Evolutionary conservation across 2,329 filamentous ascomycete genomes (phyloP), one percentile per base, ranked within the genome.

Genomic region (Helminthosporium solani): DNA sequence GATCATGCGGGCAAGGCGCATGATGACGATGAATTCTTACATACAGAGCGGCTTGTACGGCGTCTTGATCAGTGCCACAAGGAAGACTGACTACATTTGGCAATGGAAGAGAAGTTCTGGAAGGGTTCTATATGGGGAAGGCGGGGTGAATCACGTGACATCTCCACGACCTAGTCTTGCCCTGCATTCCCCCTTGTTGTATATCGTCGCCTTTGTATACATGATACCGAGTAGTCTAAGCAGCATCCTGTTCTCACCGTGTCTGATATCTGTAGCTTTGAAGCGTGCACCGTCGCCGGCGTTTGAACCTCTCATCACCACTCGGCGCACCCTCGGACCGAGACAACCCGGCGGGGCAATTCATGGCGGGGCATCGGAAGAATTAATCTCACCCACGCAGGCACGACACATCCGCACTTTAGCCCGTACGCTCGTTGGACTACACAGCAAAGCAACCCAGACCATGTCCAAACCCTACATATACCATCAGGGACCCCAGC

Each of bases 351-450:
- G 58, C 54, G 58, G 60, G 57, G 61, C 46, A 58, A 15, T 54
- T 51, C 42, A 49, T 49, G 57, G 58, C 47, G 56, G 57, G 55
- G 49, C 46, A 42, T 40, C 61, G 64, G 64, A 61, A 60, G 47
- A 63, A 67, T 61, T 66, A 57, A 66, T 54, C 49, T 49, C 61
- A 63, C 61, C 64, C 66, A 66, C 65, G 5, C 28, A 31, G 14
- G 8, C 30, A 20, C 16, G 20, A 18, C 16, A 16, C 11, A 16
- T 14, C 34, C 34, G 35, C 27, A 15, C 25, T 14, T 40, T 27
- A 23, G n/a, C 12, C 7, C 14, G 14, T 28, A 5, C 19, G 25
- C 33, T n/a, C 28, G 38, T 28, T n/a, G n/a, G 18, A 37, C 27
- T 21, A 19, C 18, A 20, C 12, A 20, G 7, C 44, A 35, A 8